Evolutionary conservation across 331 rosid species (phyloP).

Genomic region (Cucumis variabilis): DNA sequence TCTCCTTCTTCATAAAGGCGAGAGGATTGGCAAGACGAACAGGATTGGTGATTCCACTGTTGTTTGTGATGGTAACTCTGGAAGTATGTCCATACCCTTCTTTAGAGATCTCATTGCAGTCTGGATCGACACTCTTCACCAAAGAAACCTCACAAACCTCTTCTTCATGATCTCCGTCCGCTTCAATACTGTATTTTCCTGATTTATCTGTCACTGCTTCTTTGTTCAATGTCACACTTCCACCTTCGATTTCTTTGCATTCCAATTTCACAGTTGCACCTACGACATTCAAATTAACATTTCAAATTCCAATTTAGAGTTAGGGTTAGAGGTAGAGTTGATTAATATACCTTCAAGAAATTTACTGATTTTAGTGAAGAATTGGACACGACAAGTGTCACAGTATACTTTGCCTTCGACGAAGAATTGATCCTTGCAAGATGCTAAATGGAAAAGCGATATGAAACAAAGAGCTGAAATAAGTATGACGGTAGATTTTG

Average conservation of each 20-base stretch:
- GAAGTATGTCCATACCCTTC: constrained; percentile 49
- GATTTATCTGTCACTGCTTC: constrained; percentile 46
- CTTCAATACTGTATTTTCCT: constrained; percentile 54
- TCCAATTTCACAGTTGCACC: constrained; percentile 68
- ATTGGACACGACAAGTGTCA: constrained; percentile 82
- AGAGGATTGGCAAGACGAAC: constrained; percentile 74
- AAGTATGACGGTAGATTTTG: constrained; percentile 48
- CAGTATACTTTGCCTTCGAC: constrained; percentile 80
- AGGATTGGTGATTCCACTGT: constrained; percentile 60
- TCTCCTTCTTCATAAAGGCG: constrained; percentile 58
- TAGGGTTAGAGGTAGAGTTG: background rate
- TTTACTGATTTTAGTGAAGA: constrained; percentile 55
- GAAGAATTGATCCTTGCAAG: background rate
- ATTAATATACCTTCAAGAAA: constrained; percentile 44
- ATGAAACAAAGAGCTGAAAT: constrained; percentile 65
- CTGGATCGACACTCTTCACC: constrained; percentile 45
- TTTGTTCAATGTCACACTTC: constrained; percentile 41
- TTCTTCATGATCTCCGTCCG: constrained; percentile 78
- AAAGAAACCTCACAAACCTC: constrained; percentile 62
- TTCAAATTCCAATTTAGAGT: background rate
- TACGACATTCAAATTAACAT: constrained; percentile 4
- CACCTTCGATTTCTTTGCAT: constrained; percentile 59
- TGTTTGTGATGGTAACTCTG: constrained; percentile 57
- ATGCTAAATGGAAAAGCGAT: constrained; percentile 40
- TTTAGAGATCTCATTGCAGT: constrained; percentile 48